Percentiles rank a stretch among this genome's conserved stretches.
Conservation (phyloP, 192 early-diverging fungal species). For the Dimargaris xerosporica region DNA sequence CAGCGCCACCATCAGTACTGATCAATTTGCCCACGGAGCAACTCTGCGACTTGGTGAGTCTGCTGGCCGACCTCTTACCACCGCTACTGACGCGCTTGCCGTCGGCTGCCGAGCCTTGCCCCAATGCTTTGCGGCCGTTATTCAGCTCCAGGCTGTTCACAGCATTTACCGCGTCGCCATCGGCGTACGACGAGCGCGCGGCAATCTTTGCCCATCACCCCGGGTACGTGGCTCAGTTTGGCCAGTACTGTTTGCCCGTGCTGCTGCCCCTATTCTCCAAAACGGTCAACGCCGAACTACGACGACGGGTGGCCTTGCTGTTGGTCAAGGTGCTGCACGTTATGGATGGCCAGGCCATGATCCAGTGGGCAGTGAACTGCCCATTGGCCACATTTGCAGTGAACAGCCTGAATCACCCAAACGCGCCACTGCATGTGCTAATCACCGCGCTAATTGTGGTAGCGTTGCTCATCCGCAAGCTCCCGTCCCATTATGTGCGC, state of each 20-base stretch:
- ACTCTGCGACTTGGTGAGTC: conserved; percentile 3
- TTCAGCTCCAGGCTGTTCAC: not conserved
- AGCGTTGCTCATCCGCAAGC: conserved; percentile 41
- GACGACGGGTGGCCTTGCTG: conserved; percentile 47
- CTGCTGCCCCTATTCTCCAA: conserved; percentile 54
- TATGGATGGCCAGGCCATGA: not conserved
- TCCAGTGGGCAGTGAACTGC: conserved; percentile 11
- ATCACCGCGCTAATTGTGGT: conserved; percentile 43
- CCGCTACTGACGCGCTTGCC: not conserved
- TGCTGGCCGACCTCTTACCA: not conserved
- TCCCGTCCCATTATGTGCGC: conserved; percentile 34
- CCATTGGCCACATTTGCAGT: conserved; percentile 33
- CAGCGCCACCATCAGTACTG: not conserved
- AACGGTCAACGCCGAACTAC: conserved; percentile 43
- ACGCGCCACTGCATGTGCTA: conserved; percentile 34
- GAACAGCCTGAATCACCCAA: conserved; percentile 27
- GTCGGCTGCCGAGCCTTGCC: not conserved
- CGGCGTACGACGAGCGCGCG: conserved; percentile 11
- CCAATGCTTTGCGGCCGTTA: not conserved
- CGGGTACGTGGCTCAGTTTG: conserved; percentile 21
- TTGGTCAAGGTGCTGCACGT: conserved; percentile 38
- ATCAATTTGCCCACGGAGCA: not conserved
- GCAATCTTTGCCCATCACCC: conserved; percentile 25
- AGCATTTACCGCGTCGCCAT: not conserved
- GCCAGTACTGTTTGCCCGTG: conserved; percentile 43